A percentile compares a stretch with the other conserved stretches of the same genome.
Conservation (phyloP, 2,329 filamentous ascomycete species). For the Fusarium guadeloupense region DNA sequence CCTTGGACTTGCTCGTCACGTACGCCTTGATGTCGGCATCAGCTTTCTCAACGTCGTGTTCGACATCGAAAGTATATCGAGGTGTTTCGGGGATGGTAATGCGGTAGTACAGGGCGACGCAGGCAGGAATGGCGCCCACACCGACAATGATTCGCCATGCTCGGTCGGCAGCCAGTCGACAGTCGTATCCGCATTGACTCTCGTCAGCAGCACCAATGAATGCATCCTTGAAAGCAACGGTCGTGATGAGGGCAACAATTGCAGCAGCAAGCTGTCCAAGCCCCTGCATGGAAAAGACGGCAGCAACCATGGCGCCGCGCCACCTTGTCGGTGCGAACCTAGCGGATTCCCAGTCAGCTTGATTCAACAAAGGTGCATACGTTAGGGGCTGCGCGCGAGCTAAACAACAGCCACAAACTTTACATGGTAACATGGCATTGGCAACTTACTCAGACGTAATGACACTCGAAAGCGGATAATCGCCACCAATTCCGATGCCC, state of each 20-base stretch:
- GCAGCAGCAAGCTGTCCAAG: conserved; percentile 80
- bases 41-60: conserved; percentile 78
- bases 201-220: conserved; percentile 55
- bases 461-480: conserved; percentile 79
- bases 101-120: conserved; percentile 84
- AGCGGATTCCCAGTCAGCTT: conserved; percentile 28
- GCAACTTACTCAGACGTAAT: conserved; percentile 76
- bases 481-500: conserved; percentile 81
- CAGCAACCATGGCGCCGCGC: conserved; percentile 84
- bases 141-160: conserved; percentile 86
- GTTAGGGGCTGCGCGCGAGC: not conserved
- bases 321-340: conserved; percentile 83
- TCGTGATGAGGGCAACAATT: conserved; percentile 75
- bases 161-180: conserved; percentile 76
- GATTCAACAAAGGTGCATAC: not conserved
- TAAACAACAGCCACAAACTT: conserved; percentile 24
- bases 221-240: conserved; percentile 67
- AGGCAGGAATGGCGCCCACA: conserved; percentile 79
- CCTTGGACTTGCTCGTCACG: conserved; percentile 58
- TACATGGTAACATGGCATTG: not conserved
- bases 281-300: conserved; percentile 87
- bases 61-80: conserved; percentile 83
- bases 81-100: conserved; percentile 88
- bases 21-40: conserved; percentile 75
- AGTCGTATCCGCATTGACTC: conserved; percentile 66